Evolutionary conservation across 2,329 filamentous ascomycete species (phyloP).

Genomic region (Botryosphaeria dothidea): DNA sequence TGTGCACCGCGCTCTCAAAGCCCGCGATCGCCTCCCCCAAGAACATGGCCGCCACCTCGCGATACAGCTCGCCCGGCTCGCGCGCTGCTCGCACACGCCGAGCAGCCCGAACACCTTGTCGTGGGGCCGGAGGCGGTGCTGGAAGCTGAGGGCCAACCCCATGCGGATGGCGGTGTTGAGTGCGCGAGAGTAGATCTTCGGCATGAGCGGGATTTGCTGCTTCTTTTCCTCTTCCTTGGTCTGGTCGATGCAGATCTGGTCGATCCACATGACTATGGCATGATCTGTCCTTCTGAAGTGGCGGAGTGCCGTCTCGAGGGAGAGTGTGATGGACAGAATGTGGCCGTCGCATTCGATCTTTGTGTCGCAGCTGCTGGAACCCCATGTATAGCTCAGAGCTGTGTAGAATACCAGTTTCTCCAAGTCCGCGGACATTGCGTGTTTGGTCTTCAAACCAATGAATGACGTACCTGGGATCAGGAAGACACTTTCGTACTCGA

Average conservation of each 20-base stretch:
- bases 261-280: slow-evolving; percentile 18
- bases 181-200: slow-evolving; percentile 12
- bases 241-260: slow-evolving; percentile 22
- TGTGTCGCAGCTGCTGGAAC: slow-evolving; percentile 24
- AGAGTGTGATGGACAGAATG: neutral
- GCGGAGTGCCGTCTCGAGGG: neutral
- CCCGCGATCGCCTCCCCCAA: neutral
- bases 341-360: slow-evolving; percentile 20
- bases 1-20: neutral
- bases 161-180: neutral
- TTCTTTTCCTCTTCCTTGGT: slow-evolving; percentile 16
- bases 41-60: neutral
- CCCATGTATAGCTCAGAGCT: slow-evolving; percentile 29
- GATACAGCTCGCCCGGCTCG: neutral
- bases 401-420: slow-evolving; percentile 27
- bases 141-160: slow-evolving; percentile 22
- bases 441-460: slow-evolving; percentile 23
- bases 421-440: slow-evolving; percentile 24
- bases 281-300: neutral
- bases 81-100: slow-evolving; percentile 23
- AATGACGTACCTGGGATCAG: neutral
- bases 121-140: slow-evolving; percentile 21
- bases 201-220: slow-evolving; percentile 15
- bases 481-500: slow-evolving; percentile 20
- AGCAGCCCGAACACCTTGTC: slow-evolving; percentile 32